phyloP scores from a whole-genome alignment of 257 asterid species.

The Ajuga chamaepitys region DNA sequence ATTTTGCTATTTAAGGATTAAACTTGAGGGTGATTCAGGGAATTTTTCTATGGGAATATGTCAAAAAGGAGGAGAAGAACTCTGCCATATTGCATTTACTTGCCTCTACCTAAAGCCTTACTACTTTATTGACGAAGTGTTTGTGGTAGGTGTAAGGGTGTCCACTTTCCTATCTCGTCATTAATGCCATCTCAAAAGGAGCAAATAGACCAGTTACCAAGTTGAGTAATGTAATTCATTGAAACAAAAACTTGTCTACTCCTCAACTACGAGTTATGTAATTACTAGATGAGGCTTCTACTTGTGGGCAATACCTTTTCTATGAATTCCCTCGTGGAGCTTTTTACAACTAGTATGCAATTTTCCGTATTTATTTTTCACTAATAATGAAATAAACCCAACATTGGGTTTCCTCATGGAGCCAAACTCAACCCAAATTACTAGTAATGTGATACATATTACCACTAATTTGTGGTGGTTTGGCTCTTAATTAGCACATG shows the following conservation, averaged over 20 bases:
- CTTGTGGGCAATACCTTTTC: not conserved
- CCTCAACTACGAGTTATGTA: not conserved
- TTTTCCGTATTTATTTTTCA: not conserved
- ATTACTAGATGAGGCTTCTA: not conserved
- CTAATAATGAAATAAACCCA: too few species aligned
- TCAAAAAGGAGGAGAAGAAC: not conserved
- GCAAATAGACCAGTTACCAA: conserved; percentile 8
- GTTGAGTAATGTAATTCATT: not conserved
- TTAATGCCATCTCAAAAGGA: conserved; percentile 27
- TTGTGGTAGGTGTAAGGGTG: conserved; percentile 34
- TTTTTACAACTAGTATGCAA: not conserved
- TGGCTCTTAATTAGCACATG: not conserved
- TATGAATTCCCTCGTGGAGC: not conserved
- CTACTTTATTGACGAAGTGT: conserved; percentile 32
- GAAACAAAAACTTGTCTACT: not conserved
- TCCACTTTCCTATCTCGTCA: conserved; percentile 24
- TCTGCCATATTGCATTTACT: conserved; percentile 26
- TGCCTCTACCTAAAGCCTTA: conserved; percentile 28
- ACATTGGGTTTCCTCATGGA: too few species aligned
- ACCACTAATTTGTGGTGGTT: not conserved
- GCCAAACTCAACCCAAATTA: too few species aligned
- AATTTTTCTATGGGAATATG: not conserved
- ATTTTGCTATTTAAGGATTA: not conserved
- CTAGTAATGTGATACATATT: too few species aligned
- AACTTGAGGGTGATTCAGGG: conserved; percentile 4